A percentile compares a stretch with the other conserved stretches of the same genome.
These are phyloP conservation scores for Strombidium stylifer DNA, from an alignment of 73 alveolate genomes.

Conservation along the genomic window DNA sequence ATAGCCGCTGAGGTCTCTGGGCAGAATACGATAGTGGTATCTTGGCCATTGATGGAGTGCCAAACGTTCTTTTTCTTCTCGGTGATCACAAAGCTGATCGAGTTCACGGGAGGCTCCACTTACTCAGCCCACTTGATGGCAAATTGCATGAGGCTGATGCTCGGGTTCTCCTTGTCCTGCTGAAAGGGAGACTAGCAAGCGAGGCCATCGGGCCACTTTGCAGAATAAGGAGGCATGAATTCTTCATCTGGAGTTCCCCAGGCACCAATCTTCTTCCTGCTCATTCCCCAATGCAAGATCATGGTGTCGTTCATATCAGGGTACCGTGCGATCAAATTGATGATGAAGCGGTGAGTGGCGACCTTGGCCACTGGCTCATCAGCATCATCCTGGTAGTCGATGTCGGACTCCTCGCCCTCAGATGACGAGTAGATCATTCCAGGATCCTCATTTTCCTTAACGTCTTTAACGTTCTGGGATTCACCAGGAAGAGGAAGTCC, in stretches of 20 bases:
- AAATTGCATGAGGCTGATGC: conserved; percentile 9
- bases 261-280: background rate
- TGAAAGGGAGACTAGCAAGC: conserved; percentile 23
- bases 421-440: no score
- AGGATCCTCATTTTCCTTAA: background rate
- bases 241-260: conserved; percentile 36
- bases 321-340: conserved; percentile 24
- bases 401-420: conserved; percentile 28
- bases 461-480: no score
- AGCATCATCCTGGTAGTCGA: background rate
- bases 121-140: conserved; percentile 5
- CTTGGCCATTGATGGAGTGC: conserved; percentile 32
- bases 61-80: conserved; percentile 31
- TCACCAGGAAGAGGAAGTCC: no score
- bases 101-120: conserved; percentile 19
- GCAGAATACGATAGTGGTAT: conserved; percentile 3
- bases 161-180: background rate
- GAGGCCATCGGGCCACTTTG: conserved; percentile 26
- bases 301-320: background rate
- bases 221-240: conserved; percentile 11
- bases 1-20: background rate
- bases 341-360: conserved; percentile 10
- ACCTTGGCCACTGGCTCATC: no score
- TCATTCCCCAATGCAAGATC: conserved; percentile 44
- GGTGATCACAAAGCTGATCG: conserved; percentile 29